These are phyloP conservation scores for Vaccinium vitisidaea DNA, from an alignment of 148 eudicot species.

Conservation along the genomic window DNA sequence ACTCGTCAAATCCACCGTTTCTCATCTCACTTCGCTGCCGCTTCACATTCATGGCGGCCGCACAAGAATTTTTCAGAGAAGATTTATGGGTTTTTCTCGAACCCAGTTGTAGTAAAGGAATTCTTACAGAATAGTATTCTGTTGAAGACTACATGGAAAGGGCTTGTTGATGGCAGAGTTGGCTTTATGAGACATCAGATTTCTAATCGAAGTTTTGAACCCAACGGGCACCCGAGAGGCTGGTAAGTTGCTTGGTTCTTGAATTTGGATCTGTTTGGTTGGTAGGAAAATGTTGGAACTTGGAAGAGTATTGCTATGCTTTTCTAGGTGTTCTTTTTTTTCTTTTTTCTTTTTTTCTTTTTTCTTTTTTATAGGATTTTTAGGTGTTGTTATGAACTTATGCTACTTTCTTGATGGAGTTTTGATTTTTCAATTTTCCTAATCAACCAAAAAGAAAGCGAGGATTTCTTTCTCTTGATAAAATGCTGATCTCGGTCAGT, in stretches of 20 bases:
- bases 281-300: neutral
- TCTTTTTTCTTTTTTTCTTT: no score
- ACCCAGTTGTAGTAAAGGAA: conserved; percentile 27
- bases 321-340: neutral
- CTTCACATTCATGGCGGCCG: conserved; percentile 25
- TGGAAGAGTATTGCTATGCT: no score
- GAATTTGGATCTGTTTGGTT: conserved; percentile 10
- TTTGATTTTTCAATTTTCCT: neutral
- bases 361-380: no score
- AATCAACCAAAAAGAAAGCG: neutral
- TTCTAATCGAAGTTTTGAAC: conserved; percentile 20
- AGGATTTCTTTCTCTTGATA: neutral
- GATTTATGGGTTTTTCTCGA: conserved; percentile 35
- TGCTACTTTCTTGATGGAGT: neutral
- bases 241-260: conserved; percentile 30
- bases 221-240: conserved; percentile 21
- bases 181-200: conserved; percentile 13
- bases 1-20: conserved; percentile 17
- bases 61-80: neutral
- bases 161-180: conserved; percentile 24
- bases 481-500: neutral
- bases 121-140: conserved; percentile 24
- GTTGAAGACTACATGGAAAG: conserved; percentile 25
- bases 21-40: conserved; percentile 18
- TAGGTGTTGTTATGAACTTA: no score